Conservation (phyloP, 75 land plant genomes). For the Sequoia sempervirens region DNA sequence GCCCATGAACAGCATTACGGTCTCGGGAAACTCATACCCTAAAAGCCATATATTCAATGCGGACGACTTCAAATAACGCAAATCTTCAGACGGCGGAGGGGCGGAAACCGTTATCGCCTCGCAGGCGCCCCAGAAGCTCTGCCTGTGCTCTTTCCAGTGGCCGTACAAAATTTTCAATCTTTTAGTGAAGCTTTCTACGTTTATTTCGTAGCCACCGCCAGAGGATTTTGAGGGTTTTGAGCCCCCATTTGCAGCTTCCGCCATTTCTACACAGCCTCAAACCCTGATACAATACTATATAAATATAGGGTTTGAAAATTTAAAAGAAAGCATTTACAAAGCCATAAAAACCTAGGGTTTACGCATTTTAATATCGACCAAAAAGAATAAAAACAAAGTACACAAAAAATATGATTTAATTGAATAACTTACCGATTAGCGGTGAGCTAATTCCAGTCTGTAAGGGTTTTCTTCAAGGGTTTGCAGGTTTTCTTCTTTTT, state of each 20-base stretch:
- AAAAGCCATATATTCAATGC: constrained; percentile 90
- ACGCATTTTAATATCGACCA: too few species aligned
- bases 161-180: constrained; percentile 61
- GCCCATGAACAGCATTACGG: constrained; percentile 80
- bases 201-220: constrained; percentile 45
- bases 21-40: constrained; percentile 97
- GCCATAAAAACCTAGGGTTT: not conserved
- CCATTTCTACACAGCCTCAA: constrained; percentile 24
- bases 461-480: not conserved
- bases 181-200: constrained; percentile 56
- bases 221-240: constrained; percentile 27
- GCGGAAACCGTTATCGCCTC: constrained; percentile 70
- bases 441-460: not conserved
- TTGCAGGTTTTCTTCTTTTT: not conserved
- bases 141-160: constrained; percentile 63
- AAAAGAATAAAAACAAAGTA: too few species aligned
- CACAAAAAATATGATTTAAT: not conserved
- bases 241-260: constrained; percentile 52
- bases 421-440: not conserved
- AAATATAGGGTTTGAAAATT: too few species aligned
- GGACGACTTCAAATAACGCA: constrained; percentile 90
- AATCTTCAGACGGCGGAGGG: constrained; percentile 86
- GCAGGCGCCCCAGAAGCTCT: constrained; percentile 59
- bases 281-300: too few species aligned
- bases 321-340: too few species aligned